Conservation (phyloP, 2,329 filamentous ascomycete genomes). For the Bipolaris victoriae region DNA sequence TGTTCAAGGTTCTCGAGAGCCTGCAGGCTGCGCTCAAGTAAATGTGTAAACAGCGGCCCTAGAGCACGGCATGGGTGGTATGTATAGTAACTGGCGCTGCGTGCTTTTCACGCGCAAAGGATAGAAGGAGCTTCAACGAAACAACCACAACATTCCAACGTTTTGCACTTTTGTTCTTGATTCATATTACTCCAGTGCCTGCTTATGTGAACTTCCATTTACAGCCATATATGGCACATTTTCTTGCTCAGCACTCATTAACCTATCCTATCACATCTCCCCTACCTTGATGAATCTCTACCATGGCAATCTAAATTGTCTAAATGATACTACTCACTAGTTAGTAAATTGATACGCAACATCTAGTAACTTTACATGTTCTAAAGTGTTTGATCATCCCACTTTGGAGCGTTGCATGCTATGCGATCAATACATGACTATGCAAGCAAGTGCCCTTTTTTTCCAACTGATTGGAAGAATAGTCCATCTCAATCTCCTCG, state of each 20-base stretch:
- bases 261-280: conserved; percentile 12
- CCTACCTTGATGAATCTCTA: conserved; percentile 3
- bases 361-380: conserved; percentile 25
- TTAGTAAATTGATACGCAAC: background rate
- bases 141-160: conserved; percentile 32
- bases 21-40: conserved; percentile 83
- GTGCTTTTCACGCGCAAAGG: conserved; percentile 39
- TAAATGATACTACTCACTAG: background rate
- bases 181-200: conserved; percentile 7
- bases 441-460: conserved; percentile 23
- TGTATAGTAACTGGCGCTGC: conserved; percentile 21
- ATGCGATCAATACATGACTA: conserved; percentile 14
- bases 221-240: conserved; percentile 20
- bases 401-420: conserved; percentile 27
- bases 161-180: conserved; percentile 8
- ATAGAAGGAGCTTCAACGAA: conserved; percentile 44
- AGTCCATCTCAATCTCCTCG: conserved; percentile 15
- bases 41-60: conserved; percentile 56
- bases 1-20: conserved; percentile 75
- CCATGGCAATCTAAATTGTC: background rate
- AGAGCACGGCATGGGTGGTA: conserved; percentile 25
- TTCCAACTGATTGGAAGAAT: conserved; percentile 14
- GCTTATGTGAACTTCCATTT: conserved; percentile 28
- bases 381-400: conserved; percentile 27
- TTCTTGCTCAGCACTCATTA: conserved; percentile 24